Evolutionary conservation across 1,284 basidiomycete genomes (phyloP), one percentile per base, ranked within the genome.

Genomic region (Exsudoporus floridanus): DNA sequence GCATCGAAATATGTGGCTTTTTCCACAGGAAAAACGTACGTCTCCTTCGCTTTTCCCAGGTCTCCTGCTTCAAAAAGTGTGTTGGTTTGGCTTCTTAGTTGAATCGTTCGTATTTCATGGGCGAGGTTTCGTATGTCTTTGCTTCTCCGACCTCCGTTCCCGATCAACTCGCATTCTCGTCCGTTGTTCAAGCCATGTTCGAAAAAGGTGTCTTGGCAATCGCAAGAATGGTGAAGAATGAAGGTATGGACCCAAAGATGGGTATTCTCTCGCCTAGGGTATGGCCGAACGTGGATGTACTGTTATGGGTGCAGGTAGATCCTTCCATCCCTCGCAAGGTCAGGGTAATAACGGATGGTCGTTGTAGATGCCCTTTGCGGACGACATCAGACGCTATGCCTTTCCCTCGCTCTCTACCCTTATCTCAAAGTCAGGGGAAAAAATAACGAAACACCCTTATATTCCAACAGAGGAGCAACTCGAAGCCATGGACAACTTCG

Each of bases 1-100:
- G 94, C 1, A 87, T 98, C 35, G 92, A 97, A 53, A 83, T 98
- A 39, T 83, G 90, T 57, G 89, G 88, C 0, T 96, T 98, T 74
- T 88, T 95, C 70, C 79, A 77, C 1, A 69, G 69, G 21, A 77
- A 78, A 49, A 82, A 86, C 56, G 91, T 90, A 60, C 54, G 83
- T 65, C 38, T 31, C 41, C 12, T 34, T 46, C 39, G 12, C 14
- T 53, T 44, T 33, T 28, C 31, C 31, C 7, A 33, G 18, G 6
- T 38, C 13, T 21, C 50, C 18, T 19, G 30, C 46, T 41, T 47
- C 18, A n/a, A 44, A 16, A 35, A 19, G 51, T 35, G 37, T 21
- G 49, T 49, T 35, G 23, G 9, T 47, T 28, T 49, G 14, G 16
- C 39, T 36, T 39, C 43, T 16, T 59, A 92, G 90, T 84, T 92